Evolutionary conservation across 371 early-diverging fungal species (phyloP), one percentile per base, ranked within the genome.

Genomic region (Mortierella sp.): DNA sequence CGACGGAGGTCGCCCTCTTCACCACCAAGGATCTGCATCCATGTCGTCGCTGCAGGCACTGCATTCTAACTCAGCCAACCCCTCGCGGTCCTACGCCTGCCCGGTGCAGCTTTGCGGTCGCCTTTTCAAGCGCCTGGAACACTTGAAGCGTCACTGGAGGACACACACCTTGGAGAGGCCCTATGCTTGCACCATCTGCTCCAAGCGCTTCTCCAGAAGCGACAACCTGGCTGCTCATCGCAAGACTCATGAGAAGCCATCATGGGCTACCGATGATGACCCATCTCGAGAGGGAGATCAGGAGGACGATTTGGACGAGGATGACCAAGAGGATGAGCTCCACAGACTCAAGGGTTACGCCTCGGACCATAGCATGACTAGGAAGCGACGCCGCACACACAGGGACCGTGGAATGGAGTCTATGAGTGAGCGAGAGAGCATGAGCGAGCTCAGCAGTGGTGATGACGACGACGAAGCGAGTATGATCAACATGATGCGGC

Each of bases 171-270:
- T 93, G 80, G 95, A 95, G 76, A 90, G 93, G 14, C 96, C 95
- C 54, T 96, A 95, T 75, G 88, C 91, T 24, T 96, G 96, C 81
- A 90, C 88, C 43, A 88, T 90, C 24, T 97, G 97, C 88, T 91
- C 91, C 63, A 96, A 96, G 83, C 89, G 90, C n/a, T 97, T 97
- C 81, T 94, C 96, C 16, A 91, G 97, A 38, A 93, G 93, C 74
- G 97, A 97, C 77, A 96, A 96, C 48, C 89, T 97, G 71, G 93
- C 94, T 65, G 96, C 96, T 68, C 97, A 97, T 83, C 91, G 94
- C 70, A 95, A 95, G 87, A 96, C 96, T 6, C 97, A 96, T 65
- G 89, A 89, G 51, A 84, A 84, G 44, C 75, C 84, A 63, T 78
- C 85, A 14, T 84, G 85, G 85, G 76, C 73, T 16, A 84, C 74